Evolutionary conservation across 2,329 filamentous ascomycete genomes (phyloP).

Genomic region (Herpotrichia juniperi): DNA sequence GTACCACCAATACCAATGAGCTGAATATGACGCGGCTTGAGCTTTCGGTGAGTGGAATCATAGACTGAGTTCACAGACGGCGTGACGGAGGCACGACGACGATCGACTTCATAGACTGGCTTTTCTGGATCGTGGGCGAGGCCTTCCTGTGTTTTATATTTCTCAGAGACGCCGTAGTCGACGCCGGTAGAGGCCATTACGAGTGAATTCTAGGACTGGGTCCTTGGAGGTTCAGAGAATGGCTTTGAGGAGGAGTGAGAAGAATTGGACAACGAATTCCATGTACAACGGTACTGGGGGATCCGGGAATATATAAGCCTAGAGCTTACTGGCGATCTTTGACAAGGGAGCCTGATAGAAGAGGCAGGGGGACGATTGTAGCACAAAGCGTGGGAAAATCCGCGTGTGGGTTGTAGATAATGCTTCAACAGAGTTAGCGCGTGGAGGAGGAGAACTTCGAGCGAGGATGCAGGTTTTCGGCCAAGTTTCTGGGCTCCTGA

Average conservation of each 20-base stretch:
- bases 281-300: slow-evolving; percentile 26
- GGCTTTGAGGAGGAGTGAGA: slow-evolving; percentile 42
- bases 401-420: slow-evolving; percentile 29
- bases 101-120: slow-evolving; percentile 23
- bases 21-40: slow-evolving; percentile 55
- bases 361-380: slow-evolving; percentile 6
- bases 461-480: slow-evolving; percentile 10
- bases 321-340: slow-evolving; percentile 9
- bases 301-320: background rate
- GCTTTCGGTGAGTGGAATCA: slow-evolving; percentile 51
- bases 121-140: slow-evolving; percentile 33
- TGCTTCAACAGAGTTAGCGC: slow-evolving; percentile 22
- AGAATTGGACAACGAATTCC: slow-evolving; percentile 41
- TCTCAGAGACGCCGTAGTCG: slow-evolving; percentile 29
- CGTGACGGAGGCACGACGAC: slow-evolving; percentile 30
- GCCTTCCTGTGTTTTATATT: slow-evolving; percentile 23
- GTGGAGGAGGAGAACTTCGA: slow-evolving; percentile 7
- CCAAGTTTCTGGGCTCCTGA: slow-evolving; percentile 16
- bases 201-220: slow-evolving; percentile 4
- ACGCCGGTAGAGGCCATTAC: slow-evolving; percentile 44
- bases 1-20: slow-evolving; percentile 55
- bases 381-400: slow-evolving; percentile 15
- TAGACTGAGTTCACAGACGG: slow-evolving; percentile 36
- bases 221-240: slow-evolving; percentile 28
- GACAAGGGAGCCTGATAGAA: slow-evolving; percentile 12